Percentiles rank a stretch among this genome's conserved stretches.
Conservation (phyloP, 2,329 filamentous ascomycete species). For the Karstenula rhodostoma region DNA sequence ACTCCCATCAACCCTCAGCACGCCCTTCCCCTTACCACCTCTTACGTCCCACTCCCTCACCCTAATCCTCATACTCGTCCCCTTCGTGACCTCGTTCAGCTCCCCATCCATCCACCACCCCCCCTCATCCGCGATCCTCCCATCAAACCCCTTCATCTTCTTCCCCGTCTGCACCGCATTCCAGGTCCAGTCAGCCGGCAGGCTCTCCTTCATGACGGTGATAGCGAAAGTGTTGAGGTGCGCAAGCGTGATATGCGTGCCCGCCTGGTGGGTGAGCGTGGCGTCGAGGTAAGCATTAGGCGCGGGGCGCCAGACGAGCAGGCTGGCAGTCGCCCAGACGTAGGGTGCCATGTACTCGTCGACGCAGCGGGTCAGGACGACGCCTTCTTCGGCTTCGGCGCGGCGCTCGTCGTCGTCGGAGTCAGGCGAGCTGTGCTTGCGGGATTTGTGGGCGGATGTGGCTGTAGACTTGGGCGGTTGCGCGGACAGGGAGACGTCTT, state of each 20-base stretch:
- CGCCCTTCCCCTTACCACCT: conserved; percentile 72
- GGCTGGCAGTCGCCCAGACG: conserved; percentile 87
- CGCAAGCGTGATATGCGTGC: conserved; percentile 86
- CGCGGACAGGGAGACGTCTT: conserved; percentile 72
- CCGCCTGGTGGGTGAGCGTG: conserved; percentile 83
- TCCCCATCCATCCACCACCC: conserved; percentile 79
- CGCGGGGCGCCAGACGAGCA: conserved; percentile 81
- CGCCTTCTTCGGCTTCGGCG: conserved; percentile 16
- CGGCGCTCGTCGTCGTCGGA: conserved; percentile 19
- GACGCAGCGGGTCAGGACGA: conserved; percentile 34
- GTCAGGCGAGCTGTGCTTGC: background rate
- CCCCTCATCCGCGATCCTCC: conserved; percentile 53
- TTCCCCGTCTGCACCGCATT: conserved; percentile 37
- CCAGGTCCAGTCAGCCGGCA: conserved; percentile 85
- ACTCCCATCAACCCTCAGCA: conserved; percentile 87
- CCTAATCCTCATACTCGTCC: conserved; percentile 68
- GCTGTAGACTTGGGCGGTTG: conserved; percentile 37
- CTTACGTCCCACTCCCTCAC: conserved; percentile 87
- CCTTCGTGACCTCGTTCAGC: conserved; percentile 64
- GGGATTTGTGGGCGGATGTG: conserved; percentile 16
- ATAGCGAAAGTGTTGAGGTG: conserved; percentile 94
- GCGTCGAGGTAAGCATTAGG: conserved; percentile 80
- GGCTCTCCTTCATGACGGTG: conserved; percentile 76
- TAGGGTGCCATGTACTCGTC: conserved; percentile 85
- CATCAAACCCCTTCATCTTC: conserved; percentile 38